Evolutionary conservation across 148 eudicot genomes (phyloP), one percentile per base, ranked within the genome.

Genomic region (Agrostemma githago): DNA sequence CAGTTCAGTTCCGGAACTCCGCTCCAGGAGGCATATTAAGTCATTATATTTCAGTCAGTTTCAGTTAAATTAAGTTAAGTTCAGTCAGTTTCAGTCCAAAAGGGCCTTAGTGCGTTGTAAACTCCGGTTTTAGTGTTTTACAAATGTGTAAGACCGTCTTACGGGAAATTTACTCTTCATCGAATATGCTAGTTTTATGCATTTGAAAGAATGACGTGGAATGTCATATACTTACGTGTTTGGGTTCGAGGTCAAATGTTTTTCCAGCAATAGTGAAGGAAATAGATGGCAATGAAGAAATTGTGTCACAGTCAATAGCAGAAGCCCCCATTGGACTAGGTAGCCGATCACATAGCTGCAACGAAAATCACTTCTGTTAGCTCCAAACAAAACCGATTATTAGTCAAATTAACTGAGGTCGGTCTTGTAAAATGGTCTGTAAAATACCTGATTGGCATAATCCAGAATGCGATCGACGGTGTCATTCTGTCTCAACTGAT

Each of bases 241-340:
- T 88, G 48, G 98, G 88, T 43, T 78, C 51, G 66, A 93, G 87
- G 66, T 85, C 92, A 76, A 93, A 93, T 20, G 77, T 68, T 82
- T 84, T 90, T 54, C 92, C 98, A 79, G 93, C 98, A 42, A 93
- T 86, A 37, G 92, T 85, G 73, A 93, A 87, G 68, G 96, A 81
- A 76, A 93, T 76, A 75, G 64, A 79, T 48, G 98, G 98, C 96
- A 93, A 79, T 3, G 93, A 79, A 58, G 98, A 83, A 63, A 89
- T 85, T 67, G 64, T 76, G 63, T 51, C 54, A 67, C 98, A 92
- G 77, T 92, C 98, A 76, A 92, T 92, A 72, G 89, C 89, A 60
- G 94, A 90, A 80, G 88, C 89, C 73, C 96, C 96, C 90, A 86
- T 93, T 66, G 98, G 96, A 80, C 96, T 90, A 34, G 96, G 98